These are phyloP conservation scores for Puccinia coronata DNA, from an alignment of 1,284 basidiomycete species.

Conservation along the genomic window DNA sequence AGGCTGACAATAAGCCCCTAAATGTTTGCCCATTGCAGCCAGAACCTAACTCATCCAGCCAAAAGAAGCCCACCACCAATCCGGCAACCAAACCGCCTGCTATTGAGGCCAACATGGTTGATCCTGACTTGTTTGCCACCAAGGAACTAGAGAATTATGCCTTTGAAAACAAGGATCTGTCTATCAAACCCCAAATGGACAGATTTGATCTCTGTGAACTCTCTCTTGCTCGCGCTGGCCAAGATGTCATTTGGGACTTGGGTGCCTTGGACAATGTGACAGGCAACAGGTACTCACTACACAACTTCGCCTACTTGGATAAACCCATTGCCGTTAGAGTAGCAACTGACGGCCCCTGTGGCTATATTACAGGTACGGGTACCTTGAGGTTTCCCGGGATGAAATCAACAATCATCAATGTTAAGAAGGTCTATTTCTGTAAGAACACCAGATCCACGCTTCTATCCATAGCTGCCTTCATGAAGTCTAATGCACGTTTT, in stretches of 20 bases:
- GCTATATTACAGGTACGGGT: slow-evolving; percentile 18
- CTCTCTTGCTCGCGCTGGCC: background rate
- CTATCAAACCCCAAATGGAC: background rate
- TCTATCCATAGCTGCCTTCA: background rate
- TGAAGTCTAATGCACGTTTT: background rate
- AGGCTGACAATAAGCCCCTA: no score
- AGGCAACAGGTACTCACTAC: background rate
- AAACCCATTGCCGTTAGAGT: slow-evolving; percentile 1
- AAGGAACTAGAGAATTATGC: background rate
- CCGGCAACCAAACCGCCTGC: background rate
- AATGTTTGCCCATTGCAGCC: background rate
- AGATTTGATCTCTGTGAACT: background rate
- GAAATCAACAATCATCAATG: background rate
- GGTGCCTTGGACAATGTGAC: slow-evolving; percentile 1
- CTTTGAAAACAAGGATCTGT: background rate
- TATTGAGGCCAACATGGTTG: background rate
- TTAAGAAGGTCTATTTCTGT: slow-evolving; percentile 10
- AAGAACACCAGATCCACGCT: background rate
- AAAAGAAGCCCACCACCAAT: no score
- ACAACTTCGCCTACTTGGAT: background rate
- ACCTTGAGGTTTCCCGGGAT: background rate
- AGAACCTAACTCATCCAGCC: no score
- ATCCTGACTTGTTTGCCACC: background rate
- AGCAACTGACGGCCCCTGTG: background rate
- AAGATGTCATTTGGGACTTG: slow-evolving; percentile 1